Evolutionary conservation across 768 basidiomycete species (phyloP), one percentile per base, ranked within the genome.

Genomic region (Gloeophyllum trabeum): DNA sequence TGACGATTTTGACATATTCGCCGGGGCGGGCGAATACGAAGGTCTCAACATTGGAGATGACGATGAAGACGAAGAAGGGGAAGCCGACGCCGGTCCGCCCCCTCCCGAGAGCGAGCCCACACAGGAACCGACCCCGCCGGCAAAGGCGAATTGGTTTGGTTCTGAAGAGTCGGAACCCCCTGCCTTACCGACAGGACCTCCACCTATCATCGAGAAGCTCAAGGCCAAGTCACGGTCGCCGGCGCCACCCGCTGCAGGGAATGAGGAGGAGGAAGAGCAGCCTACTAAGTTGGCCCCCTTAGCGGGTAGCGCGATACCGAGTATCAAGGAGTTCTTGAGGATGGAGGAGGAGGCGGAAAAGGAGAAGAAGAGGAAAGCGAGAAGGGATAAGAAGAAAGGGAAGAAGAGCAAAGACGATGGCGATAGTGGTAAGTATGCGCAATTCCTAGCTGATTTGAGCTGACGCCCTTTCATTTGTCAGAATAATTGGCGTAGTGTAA

Each of bases 1-100:
- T n/a, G 77, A 76, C 16, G 77, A 88, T 41, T 73, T 88, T 32
- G 85, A 94, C 54, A 93, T 96, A 34, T 96, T 96, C 56, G 84
- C 77, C 2, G 91, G 66, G 41, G 86, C 76, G 4, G 90, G 81
- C 6, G 87, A 88, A 39, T 96, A 93, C 54, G 71, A 81, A 40
- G 85, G 85, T 1, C 55, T 84, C 5, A 71, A 75, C 36, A 48
- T 74, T 3, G 72, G 62, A 3, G 76, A 67, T 18, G 74, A 74
- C 39, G 71, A 75, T 16, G 76, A 71, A 16, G 57, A 59, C n/a
- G 57, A 55, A 12, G 53, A 53, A 6, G 53, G 51, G 18, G 54
- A 39, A 20, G 18, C 22, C 20, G n/a, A 24, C 35, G 19, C 32
- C 22, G 28, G 16, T 6, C 6, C 10, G n/a, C 46, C 6, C 36